phyloP scores from a whole-genome alignment of 192 early-diverging fungal genomes.

The Mortierella antarctica region DNA sequence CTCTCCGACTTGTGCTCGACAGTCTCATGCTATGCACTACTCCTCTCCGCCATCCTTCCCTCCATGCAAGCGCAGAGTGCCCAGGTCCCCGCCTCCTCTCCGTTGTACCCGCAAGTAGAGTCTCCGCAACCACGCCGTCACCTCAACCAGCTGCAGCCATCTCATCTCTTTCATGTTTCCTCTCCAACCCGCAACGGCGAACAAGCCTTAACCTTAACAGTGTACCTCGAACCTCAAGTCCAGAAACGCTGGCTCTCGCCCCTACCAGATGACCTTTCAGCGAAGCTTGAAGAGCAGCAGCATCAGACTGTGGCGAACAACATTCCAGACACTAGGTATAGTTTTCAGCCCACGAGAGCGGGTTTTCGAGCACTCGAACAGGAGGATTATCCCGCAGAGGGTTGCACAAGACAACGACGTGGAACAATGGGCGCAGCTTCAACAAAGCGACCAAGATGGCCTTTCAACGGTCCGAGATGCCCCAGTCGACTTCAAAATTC shows the following conservation, averaged over 20 bases:
- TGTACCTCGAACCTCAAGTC: not conserved
- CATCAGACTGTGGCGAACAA: no score
- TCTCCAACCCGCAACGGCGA: not conserved
- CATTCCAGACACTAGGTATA: no score
- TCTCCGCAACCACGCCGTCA: no score
- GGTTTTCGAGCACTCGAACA: no score
- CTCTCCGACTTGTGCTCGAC: conserved; percentile 42
- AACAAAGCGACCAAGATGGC: no score
- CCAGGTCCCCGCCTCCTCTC: conserved; percentile 5
- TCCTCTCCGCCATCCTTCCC: conserved; percentile 44
- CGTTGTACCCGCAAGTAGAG: not conserved
- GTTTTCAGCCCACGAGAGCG: no score
- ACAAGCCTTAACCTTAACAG: not conserved
- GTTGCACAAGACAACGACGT: no score
- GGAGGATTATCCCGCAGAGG: no score
- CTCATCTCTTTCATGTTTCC: not conserved
- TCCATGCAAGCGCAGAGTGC: conserved; percentile 33
- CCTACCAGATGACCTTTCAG: not conserved
- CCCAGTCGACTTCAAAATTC: no score
- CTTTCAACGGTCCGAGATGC: no score
- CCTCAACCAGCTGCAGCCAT: not conserved
- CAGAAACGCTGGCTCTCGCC: not conserved
- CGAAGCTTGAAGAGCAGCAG: no score
- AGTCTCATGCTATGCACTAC: conserved; percentile 45
- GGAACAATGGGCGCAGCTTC: no score